phyloP scores from a whole-genome alignment of 352 stramenopile species.

The Phytophthora pisi region DNA sequence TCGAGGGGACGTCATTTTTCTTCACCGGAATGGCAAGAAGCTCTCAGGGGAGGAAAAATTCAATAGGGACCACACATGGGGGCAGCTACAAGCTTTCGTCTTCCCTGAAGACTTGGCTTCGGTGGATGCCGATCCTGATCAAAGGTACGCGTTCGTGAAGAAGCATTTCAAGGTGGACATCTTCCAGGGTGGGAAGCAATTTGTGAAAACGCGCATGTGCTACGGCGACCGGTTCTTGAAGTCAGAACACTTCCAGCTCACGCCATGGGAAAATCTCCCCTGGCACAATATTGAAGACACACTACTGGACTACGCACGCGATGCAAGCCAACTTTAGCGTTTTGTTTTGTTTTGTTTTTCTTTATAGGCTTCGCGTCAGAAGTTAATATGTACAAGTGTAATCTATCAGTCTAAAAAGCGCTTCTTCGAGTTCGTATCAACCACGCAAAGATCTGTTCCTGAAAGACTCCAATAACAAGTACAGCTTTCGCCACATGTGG shows the following conservation, averaged over 20 bases:
- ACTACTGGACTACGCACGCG: conserved; percentile 29
- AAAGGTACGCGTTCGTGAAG: conserved; percentile 31
- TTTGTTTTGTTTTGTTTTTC: conserved; percentile 1
- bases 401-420: no score
- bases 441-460: no score
- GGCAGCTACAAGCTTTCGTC: conserved; percentile 33
- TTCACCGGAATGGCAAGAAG: conserved; percentile 61
- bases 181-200: conserved; percentile 26
- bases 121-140: conserved; percentile 17
- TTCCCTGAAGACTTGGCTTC: conserved; percentile 26
- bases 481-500: no score
- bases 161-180: conserved; percentile 30
- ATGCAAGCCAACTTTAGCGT: conserved; percentile 28
- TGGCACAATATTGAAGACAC: conserved; percentile 35
- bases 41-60: conserved; percentile 33
- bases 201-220: conserved; percentile 40
- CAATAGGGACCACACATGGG: conserved; percentile 34
- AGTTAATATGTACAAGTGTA: conserved; percentile 7
- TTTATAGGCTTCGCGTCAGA: neutral
- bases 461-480: no score
- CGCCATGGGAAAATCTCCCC: conserved; percentile 24
- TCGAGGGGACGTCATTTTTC: conserved; percentile 43
- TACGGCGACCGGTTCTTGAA: conserved; percentile 32
- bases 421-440: no score
- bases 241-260: conserved; percentile 31